These are phyloP conservation scores for Kalanchoe fedtschenkoi DNA, from an alignment of 164 flowering plant genomes.

Conservation along the genomic window DNA sequence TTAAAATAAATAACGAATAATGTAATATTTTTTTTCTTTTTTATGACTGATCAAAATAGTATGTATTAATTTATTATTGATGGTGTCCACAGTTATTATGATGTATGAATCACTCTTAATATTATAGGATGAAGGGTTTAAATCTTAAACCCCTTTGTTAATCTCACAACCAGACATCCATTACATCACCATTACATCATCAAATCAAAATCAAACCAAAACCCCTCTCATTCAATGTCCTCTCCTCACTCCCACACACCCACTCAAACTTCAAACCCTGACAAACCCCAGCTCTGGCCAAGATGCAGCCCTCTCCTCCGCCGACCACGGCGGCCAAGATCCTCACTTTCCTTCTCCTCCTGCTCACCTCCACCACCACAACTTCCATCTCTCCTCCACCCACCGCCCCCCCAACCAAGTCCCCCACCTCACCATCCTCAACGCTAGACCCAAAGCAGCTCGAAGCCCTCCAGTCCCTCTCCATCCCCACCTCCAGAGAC, in stretches of 20 bases:
- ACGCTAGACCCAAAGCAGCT: conserved; percentile 81
- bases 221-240: neutral
- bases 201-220: neutral
- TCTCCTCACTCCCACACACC: conserved; percentile 2
- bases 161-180: neutral
- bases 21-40: no score
- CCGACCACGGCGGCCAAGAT: conserved; percentile 1
- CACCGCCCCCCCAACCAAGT: conserved; percentile 9
- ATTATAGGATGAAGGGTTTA: no score
- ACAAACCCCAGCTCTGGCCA: neutral
- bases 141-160: no score
- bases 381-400: conserved; percentile 12
- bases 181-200: neutral
- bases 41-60: no score
- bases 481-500: conserved; percentile 60
- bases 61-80: no score
- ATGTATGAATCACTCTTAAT: no score
- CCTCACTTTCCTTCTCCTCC: conserved; percentile 6
- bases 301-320: conserved; percentile 4
- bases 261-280: no score
- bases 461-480: conserved; percentile 69
- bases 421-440: conserved; percentile 16
- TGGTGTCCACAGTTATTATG: no score
- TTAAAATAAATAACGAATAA: no score
- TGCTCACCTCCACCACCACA: conserved; percentile 7